Base-by-base conservation (phyloP, 108 stramenopile genomes). In the Pseudonitzschia multistriata region DNA sequence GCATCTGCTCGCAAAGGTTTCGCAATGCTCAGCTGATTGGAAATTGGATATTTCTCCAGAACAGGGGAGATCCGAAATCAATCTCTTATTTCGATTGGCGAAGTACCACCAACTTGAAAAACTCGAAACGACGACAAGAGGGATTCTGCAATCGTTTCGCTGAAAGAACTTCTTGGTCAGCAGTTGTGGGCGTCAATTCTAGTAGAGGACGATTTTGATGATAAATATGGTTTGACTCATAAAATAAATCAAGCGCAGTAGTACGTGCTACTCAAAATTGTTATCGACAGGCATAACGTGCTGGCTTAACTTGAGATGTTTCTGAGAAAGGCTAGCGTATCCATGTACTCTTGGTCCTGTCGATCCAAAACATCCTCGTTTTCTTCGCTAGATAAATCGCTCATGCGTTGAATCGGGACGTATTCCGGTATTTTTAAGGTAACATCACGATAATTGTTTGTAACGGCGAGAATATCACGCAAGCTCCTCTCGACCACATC, bases 401-500 rank as follows among this genome's bases (percentile, higher is more conserved):
- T 83, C 69, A 56, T 85, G 54, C 64, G 70, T 70, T 57, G 74
- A 57, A 69, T 72, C n/a, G 49, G 67, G 27, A 27, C 72, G 72
- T 74, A 82, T 17, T 37, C 60, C 10, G 31, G 66, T 40, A 69
- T 74, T 72, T 53, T 49, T 17, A 59, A 5, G 7, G 56, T 19
- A 22, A 22, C 5, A 27, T 74, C 66, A 7, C 39, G 56, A 33
- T 59, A 74, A 19, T 62, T 49, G 19, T 29, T 42, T 14, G 74
- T 68, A 22, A 80, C 85, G 22, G 79, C 79, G 47, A 93, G 63
- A 24, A 93, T 85, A 70, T 93, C 92, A 39, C 89, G 71, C 37
- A 93, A 73, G 28, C 86, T 87, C 52, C 92, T 82, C 72, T 93
- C 92, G 11, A 89, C 78, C 27, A 93, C 81, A 59, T 93, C 92